Evolutionary conservation across 2,329 filamentous ascomycete genomes (phyloP).

Genomic region (Herpotrichia juniperi): DNA sequence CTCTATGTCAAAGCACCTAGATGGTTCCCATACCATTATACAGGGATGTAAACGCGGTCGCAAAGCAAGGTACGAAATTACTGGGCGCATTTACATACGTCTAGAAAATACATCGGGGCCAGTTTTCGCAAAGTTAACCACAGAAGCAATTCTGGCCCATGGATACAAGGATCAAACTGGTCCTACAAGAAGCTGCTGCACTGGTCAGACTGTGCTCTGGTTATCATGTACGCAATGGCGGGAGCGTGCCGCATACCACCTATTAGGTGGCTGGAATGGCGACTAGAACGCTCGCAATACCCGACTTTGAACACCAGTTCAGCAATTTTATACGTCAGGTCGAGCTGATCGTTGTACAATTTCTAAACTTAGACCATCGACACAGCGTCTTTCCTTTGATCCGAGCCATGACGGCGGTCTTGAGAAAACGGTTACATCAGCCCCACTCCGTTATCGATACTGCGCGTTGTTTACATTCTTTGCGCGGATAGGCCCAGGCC

Average conservation of each 20-base stretch:
- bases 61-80: background rate
- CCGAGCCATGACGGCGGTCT: background rate
- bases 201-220: no score
- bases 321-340: no score
- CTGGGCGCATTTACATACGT: background rate
- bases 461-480: background rate
- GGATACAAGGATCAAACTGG: no score
- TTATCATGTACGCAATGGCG: no score
- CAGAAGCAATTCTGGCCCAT: no score
- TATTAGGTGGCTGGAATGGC: no score
- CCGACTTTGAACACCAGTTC: no score
- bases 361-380: background rate
- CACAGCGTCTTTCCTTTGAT: background rate
- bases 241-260: no score
- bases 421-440: background rate
- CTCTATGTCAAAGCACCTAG: background rate
- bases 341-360: background rate
- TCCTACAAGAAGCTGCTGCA: no score
- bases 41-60: background rate
- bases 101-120: no score
- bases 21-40: background rate
- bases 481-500: background rate
- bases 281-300: no score
- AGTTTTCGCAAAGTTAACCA: no score
- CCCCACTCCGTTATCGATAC: background rate